These are phyloP conservation scores for Zygosaccharomyces pseudobailii DNA, from an alignment of 1,139 yeast species.

Conservation along the genomic window DNA sequence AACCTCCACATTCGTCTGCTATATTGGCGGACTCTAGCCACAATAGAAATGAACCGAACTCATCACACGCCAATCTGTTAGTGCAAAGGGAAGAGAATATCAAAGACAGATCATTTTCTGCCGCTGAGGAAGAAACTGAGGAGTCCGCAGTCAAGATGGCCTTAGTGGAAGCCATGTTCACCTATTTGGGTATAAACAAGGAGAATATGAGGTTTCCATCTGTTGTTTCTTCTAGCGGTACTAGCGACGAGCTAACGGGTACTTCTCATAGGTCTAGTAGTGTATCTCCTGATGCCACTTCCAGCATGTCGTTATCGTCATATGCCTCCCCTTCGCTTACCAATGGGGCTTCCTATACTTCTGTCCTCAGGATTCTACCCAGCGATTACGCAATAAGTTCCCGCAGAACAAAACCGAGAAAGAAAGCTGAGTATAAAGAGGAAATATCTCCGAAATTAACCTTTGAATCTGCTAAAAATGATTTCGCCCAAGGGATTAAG, in stretches of 20 bases:
- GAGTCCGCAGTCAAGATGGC: constrained; percentile 67
- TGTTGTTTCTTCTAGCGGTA: constrained; percentile 1
- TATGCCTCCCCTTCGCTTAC: constrained; percentile 18
- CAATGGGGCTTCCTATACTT: constrained; percentile 15
- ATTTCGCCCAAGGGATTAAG: constrained; percentile 60
- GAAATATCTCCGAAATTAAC: constrained; percentile 32
- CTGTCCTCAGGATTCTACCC: constrained; percentile 26
- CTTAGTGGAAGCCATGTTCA: constrained; percentile 69
- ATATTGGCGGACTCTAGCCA: constrained; percentile 4
- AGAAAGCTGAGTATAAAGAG: constrained; percentile 19
- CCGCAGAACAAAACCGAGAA: constrained; percentile 16
- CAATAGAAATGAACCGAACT: constrained; percentile 2
- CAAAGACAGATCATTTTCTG: constrained; percentile 43
- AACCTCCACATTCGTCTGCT: constrained; percentile 8
- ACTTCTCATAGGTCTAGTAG: neutral
- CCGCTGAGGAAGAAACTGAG: constrained; percentile 64
- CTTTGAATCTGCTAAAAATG: constrained; percentile 52
- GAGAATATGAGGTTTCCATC: constrained; percentile 32
- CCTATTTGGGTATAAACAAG: constrained; percentile 62
- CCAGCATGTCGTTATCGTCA: constrained; percentile 12
- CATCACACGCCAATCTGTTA: constrained; percentile 2
- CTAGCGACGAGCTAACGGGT: constrained; percentile 8
- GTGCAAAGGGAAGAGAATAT: constrained; percentile 27
- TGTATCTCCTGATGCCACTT: constrained; percentile 4
- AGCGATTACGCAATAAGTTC: constrained; percentile 24